Base-by-base conservation (phyloP, 192 early-diverging fungal species). In the Coemansia sp. region DNA sequence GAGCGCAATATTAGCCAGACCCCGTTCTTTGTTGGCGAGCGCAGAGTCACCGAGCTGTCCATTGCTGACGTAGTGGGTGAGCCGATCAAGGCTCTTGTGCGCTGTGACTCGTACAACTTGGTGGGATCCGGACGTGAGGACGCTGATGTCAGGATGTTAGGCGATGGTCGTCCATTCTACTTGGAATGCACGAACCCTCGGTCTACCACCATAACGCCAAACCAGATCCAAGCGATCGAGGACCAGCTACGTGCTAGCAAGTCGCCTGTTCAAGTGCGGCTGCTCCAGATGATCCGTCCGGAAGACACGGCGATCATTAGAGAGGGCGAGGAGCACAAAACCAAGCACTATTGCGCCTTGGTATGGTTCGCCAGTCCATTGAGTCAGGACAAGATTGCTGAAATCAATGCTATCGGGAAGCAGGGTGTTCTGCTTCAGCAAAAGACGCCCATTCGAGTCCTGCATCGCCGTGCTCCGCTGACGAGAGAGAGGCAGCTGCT, bases 91-190 rank as follows among this genome's bases (percentile, higher is more conserved):
- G 70, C 67, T 13, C 70, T 88, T 14, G 85, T 88, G 65, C 71
- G 70, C 4, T 80, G 79, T 38, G 88, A 90, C 68, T 86, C 71
- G 36, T 91, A 88, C 73, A 94, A 92, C 60, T 90, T 98, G 71
- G 84, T 87, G 2, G 88, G 88, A 0, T 88, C 94, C 6, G 96
- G 96, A 13, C 87, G 94, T 20, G 96, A 98, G 70, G 96, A 98
- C 75, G 88, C 89, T 6, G 93, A 98, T 75, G 96, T 98, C 21
- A 86, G 93, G n/a, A 95, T 95, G 93, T 78, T 98, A 31, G 94
- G 93, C 36, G 82, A 84, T 35, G 96, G 96, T 21, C 79, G 96
- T 16, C 96, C 96, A 12, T 98, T 95, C 81, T 96, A 94, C 67
- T 68, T 95, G 23, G 94, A 95, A 62, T 62, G 96, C 42, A 83